Percentiles rank a stretch among this genome's conserved stretches.
phyloP scores from a whole-genome alignment of 306 rosid genomes.

The Castanea mollissima region DNA sequence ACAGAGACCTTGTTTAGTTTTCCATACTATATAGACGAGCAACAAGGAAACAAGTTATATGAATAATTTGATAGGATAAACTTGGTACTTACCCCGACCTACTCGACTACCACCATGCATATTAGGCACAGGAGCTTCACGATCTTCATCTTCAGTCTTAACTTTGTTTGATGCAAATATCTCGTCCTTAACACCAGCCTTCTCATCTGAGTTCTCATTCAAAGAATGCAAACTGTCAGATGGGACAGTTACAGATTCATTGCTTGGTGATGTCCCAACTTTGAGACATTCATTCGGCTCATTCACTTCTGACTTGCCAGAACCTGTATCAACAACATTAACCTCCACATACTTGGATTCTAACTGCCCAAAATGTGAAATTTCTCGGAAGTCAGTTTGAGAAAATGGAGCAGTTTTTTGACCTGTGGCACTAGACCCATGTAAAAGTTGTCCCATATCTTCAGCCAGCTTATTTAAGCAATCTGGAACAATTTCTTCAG shows the following conservation, averaged over 20 bases:
- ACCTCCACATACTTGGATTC: conserved; percentile 37
- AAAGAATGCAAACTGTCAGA: conserved; percentile 29
- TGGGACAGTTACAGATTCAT: conserved; percentile 40
- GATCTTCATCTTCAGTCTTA: conserved; percentile 51
- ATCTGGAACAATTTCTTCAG: conserved; percentile 58
- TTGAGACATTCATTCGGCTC: conserved; percentile 38
- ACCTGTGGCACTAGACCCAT: conserved; percentile 33
- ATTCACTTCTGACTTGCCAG: conserved; percentile 35
- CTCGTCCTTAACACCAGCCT: conserved; percentile 44
- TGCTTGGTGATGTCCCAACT: conserved; percentile 31
- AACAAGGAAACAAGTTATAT: neutral
- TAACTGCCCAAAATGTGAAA: conserved; percentile 38
- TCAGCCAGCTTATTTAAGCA: conserved; percentile 58
- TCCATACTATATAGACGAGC: neutral
- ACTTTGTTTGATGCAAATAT: conserved; percentile 44
- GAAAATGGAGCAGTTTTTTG: conserved; percentile 33
- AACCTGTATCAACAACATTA: conserved; percentile 26
- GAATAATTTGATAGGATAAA: neutral
- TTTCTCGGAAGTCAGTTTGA: conserved; percentile 39
- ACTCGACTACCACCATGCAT: conserved; percentile 47
- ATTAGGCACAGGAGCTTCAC: conserved; percentile 45
- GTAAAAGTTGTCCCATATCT: conserved; percentile 46
- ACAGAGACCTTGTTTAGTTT: neutral
- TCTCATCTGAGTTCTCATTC: conserved; percentile 34
- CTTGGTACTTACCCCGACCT: conserved; percentile 57